Percentiles rank a stretch among this genome's conserved stretches.
Evolutionary conservation across 208 protist species (phyloP).

Genomic region (Crithidia acanthocephali): DNA sequence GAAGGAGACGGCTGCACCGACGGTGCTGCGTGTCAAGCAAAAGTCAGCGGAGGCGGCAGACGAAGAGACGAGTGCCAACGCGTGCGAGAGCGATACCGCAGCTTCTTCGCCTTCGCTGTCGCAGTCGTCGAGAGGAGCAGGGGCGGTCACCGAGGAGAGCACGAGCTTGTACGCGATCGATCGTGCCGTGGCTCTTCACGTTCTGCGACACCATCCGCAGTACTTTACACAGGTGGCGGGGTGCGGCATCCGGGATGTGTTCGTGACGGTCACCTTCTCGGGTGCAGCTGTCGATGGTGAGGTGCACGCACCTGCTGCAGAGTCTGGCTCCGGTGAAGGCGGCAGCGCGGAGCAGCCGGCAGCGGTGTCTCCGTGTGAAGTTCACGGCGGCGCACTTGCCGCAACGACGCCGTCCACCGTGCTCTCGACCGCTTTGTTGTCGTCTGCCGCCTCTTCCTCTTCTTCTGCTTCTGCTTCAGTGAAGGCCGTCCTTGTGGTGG

Average conservation of each 20-base stretch:
- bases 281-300: background rate
- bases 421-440: too few relatives aligned
- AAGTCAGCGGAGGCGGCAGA: too few relatives aligned
- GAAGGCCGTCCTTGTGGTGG: slow-evolving; percentile 31
- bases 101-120: background rate
- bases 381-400: too few relatives aligned
- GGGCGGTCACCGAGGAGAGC: background rate
- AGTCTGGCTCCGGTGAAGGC: background rate
- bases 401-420: too few relatives aligned
- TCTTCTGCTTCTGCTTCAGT: too few relatives aligned
- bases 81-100: background rate
- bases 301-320: background rate
- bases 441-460: too few relatives aligned
- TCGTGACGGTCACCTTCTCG: slow-evolving; percentile 27
- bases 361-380: too few relatives aligned
- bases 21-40: background rate
- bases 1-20: background rate
- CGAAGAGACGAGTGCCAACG: too few relatives aligned
- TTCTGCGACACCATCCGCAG: slow-evolving; percentile 72
- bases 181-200: slow-evolving; percentile 44
- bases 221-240: slow-evolving; percentile 60
- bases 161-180: slow-evolving; percentile 63
- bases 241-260: slow-evolving; percentile 67
- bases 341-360: too few relatives aligned
- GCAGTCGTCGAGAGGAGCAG: background rate